phyloP scores from a whole-genome alignment of 2,329 filamentous ascomycete genomes.

The Iodosphaeria phyllophila region DNA sequence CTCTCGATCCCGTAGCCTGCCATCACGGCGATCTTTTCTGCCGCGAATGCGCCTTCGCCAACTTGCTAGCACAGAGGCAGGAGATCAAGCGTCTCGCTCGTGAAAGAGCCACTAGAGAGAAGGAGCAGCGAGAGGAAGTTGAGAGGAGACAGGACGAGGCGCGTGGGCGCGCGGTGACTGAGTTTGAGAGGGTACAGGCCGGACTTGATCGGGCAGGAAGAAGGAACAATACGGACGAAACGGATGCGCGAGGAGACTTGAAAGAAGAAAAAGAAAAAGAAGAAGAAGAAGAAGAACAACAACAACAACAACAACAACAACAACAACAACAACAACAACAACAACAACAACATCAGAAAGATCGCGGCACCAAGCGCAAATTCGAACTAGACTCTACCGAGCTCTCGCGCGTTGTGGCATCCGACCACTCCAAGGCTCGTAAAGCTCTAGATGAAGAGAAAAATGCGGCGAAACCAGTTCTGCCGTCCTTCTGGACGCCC shows the following conservation, averaged over 20 bases:
- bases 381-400: slow-evolving; percentile 67
- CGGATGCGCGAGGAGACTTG: too few species aligned
- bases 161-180: slow-evolving; percentile 47
- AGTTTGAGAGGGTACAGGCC: slow-evolving; percentile 75
- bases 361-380: slow-evolving; percentile 45
- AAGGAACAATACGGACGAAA: too few species aligned
- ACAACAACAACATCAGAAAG: not conserved
- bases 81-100: slow-evolving; percentile 65
- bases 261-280: slow-evolving; percentile 8
- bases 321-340: slow-evolving; percentile 8
- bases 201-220: slow-evolving; percentile 28
- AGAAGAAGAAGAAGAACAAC: slow-evolving; percentile 1
- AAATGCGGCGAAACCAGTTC: slow-evolving; percentile 45
- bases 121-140: slow-evolving; percentile 39
- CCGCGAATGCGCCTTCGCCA: slow-evolving; percentile 78
- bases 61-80: slow-evolving; percentile 79
- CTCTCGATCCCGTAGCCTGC: slow-evolving; percentile 70
- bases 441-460: slow-evolving; percentile 46
- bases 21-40: slow-evolving; percentile 80
- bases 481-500: slow-evolving; percentile 89
- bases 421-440: slow-evolving; percentile 52
- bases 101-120: slow-evolving; percentile 41
- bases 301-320: too few species aligned
- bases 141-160: slow-evolving; percentile 47
- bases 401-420: slow-evolving; percentile 46